Evolutionary conservation across 2,329 filamentous ascomycete species (phyloP).

Genomic region (Hypomyces rosellus): DNA sequence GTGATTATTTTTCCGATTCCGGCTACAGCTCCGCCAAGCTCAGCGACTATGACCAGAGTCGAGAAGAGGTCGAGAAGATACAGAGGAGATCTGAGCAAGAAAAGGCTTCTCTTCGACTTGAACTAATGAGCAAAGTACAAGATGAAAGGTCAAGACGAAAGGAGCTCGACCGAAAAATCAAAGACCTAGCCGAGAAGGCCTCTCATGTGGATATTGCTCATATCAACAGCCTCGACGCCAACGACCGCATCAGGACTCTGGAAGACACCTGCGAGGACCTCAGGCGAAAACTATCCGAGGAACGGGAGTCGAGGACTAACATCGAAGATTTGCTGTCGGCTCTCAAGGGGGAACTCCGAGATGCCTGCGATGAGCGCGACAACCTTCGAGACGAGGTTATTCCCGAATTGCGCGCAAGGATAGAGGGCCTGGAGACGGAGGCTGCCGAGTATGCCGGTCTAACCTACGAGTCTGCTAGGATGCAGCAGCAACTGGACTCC

Average conservation of each 20-base stretch:
- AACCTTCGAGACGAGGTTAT: constrained; percentile 85
- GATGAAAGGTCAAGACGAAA: constrained; percentile 74
- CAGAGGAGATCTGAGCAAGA: constrained; percentile 85
- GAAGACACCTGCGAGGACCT: constrained; percentile 77
- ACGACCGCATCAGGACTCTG: constrained; percentile 65
- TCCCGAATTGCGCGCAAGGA: constrained; percentile 66
- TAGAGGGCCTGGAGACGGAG: constrained; percentile 73
- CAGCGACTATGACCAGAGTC: constrained; percentile 57
- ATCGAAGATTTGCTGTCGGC: constrained; percentile 87
- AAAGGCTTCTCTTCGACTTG: constrained; percentile 76
- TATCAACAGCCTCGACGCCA: constrained; percentile 50
- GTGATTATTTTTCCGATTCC: constrained; percentile 97
- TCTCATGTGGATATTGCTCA: constrained; percentile 53
- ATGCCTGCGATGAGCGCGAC: constrained; percentile 80
- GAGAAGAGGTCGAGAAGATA: constrained; percentile 72
- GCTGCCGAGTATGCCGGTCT: constrained; percentile 66
- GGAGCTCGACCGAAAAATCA: constrained; percentile 76
- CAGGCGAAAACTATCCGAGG: constrained; percentile 73
- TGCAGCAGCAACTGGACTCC: constrained; percentile 77
- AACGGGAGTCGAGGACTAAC: constrained; percentile 81
- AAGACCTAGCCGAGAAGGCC: constrained; percentile 71
- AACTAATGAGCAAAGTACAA: constrained; percentile 79
- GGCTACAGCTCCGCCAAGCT: constrained; percentile 80
- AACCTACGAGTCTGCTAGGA: constrained; percentile 72
- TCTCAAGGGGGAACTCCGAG: constrained; percentile 75